Percentiles rank a stretch among this genome's conserved stretches.
Conservation (phyloP, 2,329 filamentous ascomycete genomes). For the Trichoderma atroviride region DNA sequence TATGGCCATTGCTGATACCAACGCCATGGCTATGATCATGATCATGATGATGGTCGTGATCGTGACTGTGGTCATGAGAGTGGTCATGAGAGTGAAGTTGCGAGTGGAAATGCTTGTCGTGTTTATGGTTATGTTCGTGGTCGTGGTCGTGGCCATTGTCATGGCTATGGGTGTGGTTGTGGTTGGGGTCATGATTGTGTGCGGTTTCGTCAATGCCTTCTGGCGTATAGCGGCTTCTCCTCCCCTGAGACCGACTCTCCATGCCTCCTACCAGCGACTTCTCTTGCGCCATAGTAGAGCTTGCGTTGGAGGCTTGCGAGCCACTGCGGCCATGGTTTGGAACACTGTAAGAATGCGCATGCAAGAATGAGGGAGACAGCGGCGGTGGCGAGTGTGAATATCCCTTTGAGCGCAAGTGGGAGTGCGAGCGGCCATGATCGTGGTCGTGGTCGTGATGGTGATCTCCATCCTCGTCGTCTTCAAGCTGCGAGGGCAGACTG, state of each 20-base stretch:
- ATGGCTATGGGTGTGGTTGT: conserved; percentile 35
- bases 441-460: conserved; percentile 33
- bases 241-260: conserved; percentile 47
- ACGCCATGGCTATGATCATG: conserved; percentile 34
- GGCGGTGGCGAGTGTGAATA: conserved; percentile 29
- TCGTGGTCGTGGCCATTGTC: conserved; percentile 33
- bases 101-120: conserved; percentile 27
- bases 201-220: conserved; percentile 33
- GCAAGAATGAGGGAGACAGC: conserved; percentile 29
- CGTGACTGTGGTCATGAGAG: conserved; percentile 31
- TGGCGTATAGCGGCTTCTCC: conserved; percentile 45
- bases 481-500: conserved; percentile 36
- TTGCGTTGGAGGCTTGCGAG: conserved; percentile 39
- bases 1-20: conserved; percentile 38
- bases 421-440: conserved; percentile 33
- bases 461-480: conserved; percentile 37
- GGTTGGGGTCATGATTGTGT: conserved; percentile 33
- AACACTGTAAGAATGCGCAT: conserved; percentile 35
- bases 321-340: conserved; percentile 36
- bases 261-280: conserved; percentile 40
- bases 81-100: conserved; percentile 31
- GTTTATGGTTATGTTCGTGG: conserved; percentile 35
- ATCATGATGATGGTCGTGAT: conserved; percentile 34
- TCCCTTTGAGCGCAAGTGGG: conserved; percentile 29
- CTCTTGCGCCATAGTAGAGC: conserved; percentile 36